These are phyloP conservation scores for Ilyonectria mors-panacis DNA, from an alignment of 2,329 filamentous ascomycete genomes.

Conservation along the genomic window DNA sequence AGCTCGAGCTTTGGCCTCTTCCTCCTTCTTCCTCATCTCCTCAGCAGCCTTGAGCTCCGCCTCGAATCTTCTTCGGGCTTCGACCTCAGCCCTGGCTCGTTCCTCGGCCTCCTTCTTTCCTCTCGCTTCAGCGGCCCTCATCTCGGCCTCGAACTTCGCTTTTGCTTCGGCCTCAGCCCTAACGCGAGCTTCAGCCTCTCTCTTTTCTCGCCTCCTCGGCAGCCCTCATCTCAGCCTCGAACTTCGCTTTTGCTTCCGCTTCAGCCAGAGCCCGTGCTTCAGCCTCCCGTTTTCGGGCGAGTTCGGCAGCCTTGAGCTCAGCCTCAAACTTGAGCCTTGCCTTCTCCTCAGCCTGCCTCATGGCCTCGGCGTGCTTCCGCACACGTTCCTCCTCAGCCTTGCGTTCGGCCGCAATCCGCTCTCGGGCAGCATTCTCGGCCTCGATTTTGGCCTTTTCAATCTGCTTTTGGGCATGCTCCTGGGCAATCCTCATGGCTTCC, in stretches of 20 bases:
- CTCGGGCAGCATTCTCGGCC: constrained; percentile 60
- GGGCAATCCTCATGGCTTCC: constrained; percentile 45
- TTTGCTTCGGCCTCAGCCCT: constrained; percentile 61
- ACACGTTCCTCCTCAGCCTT: constrained; percentile 34
- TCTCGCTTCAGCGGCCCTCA: constrained; percentile 61
- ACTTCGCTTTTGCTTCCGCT: constrained; percentile 63
- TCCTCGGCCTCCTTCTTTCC: constrained; percentile 65
- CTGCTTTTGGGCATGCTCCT: constrained; percentile 54
- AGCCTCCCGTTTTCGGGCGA: constrained; percentile 54
- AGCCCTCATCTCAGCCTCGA: constrained; percentile 61
- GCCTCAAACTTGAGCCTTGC: constrained; percentile 58
- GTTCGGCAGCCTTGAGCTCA: constrained; percentile 46
- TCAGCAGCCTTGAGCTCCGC: constrained; percentile 61
- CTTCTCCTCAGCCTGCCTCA: constrained; percentile 55
- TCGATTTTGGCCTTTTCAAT: constrained; percentile 40
- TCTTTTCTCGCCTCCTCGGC: constrained; percentile 63
- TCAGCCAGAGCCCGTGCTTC: constrained; percentile 61
- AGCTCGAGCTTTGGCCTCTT: constrained; percentile 58
- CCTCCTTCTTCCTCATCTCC: constrained; percentile 58
- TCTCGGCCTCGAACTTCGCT: constrained; percentile 63
- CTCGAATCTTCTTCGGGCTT: constrained; percentile 57
- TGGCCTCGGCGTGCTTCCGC: constrained; percentile 64
- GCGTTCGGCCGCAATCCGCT: constrained; percentile 57
- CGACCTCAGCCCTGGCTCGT: constrained; percentile 56
- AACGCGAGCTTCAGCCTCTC: constrained; percentile 62